phyloP scores from a whole-genome alignment of 768 basidiomycete species.

The Suillus alpinus region DNA sequence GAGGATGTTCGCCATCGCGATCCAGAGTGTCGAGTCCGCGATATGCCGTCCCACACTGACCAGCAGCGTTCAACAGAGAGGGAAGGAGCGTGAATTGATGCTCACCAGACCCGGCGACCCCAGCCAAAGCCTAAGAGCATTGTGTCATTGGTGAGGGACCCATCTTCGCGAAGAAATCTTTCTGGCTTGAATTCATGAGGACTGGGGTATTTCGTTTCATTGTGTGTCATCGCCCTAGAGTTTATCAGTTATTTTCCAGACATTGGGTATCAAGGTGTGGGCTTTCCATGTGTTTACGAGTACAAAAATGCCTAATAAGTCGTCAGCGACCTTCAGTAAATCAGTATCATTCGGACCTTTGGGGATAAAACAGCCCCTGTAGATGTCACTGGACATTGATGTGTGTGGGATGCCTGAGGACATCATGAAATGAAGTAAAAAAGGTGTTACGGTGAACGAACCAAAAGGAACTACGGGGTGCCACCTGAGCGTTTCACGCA shows the following conservation, averaged over 20 bases:
- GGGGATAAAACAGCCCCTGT: too few species aligned
- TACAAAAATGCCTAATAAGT: too few species aligned
- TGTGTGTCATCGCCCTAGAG: background rate
- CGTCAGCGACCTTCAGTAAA: background rate
- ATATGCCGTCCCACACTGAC: constrained; percentile 4
- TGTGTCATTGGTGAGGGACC: background rate
- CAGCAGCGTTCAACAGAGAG: too few species aligned
- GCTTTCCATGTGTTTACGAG: too few species aligned
- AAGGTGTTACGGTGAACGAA: background rate
- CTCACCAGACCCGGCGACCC: constrained; percentile 1
- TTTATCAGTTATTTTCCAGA: too few species aligned
- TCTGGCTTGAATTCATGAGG: background rate
- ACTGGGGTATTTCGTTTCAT: background rate
- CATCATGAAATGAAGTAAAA: background rate
- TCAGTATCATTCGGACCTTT: background rate
- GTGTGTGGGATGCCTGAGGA: too few species aligned
- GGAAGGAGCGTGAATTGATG: too few species aligned
- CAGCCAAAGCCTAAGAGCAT: background rate
- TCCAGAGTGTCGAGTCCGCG: constrained; percentile 5
- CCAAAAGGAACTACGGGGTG: background rate
- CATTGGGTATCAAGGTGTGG: too few species aligned
- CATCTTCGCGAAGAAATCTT: background rate
- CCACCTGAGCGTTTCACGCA: constrained; percentile 9
- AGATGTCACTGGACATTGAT: too few species aligned
- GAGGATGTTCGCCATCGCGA: background rate